Evolutionary conservation across 1,284 basidiomycete species (phyloP).

Genomic region (Neolentinus lepideus): DNA sequence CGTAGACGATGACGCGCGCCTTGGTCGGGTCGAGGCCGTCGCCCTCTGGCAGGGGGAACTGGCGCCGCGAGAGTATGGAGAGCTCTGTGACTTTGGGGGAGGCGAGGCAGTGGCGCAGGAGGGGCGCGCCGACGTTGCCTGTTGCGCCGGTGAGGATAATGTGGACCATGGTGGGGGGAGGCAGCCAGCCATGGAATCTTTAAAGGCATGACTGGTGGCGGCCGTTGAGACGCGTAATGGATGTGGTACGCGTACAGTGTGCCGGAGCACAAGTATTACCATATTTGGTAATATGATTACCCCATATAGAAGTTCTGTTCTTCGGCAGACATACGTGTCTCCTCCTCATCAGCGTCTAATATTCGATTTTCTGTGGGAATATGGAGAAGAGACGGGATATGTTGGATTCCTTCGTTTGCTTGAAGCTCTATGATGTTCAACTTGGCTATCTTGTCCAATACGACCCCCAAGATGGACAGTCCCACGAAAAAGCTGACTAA

Average conservation of each 20-base stretch:
- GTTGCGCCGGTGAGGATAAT: slow-evolving; percentile 23
- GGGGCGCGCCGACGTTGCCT: slow-evolving; percentile 17
- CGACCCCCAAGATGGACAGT: too few species aligned
- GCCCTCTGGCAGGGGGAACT: slow-evolving; percentile 12
- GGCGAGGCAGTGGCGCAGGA: slow-evolving; percentile 18
- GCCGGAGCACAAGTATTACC: not conserved
- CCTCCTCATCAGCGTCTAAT: too few species aligned
- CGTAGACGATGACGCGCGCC: slow-evolving; percentile 18
- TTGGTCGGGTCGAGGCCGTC: slow-evolving; percentile 12
- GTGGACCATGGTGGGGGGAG: slow-evolving; percentile 13
- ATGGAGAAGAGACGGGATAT: too few species aligned
- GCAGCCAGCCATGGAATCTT: not conserved
- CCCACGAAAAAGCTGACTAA: too few species aligned
- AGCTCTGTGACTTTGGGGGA: slow-evolving; percentile 17
- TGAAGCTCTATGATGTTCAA: too few species aligned
- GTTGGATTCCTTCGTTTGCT: too few species aligned
- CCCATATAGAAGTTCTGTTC: too few species aligned
- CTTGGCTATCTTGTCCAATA: too few species aligned
- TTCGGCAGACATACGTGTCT: too few species aligned
- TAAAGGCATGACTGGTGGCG: not conserved
- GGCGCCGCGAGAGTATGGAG: slow-evolving; percentile 21
- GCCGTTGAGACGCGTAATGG: not conserved
- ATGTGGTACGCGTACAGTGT: not conserved
- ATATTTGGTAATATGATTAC: too few species aligned
- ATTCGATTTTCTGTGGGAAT: too few species aligned